Conservation (phyloP, 352 stramenopile species). For the Blastocystis sp. region DNA sequence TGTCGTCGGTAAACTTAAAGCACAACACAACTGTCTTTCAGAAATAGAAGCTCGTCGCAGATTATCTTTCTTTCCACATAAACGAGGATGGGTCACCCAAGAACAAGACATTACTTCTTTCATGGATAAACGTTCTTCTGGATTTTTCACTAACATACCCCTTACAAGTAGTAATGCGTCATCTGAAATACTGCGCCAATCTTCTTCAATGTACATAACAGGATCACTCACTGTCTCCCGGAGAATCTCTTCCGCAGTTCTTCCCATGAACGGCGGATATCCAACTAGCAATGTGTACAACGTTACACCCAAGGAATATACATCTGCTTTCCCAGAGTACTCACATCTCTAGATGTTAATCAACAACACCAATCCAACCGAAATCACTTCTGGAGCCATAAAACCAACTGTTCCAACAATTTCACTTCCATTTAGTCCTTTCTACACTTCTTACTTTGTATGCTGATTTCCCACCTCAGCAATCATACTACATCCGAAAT, state of each 20-base stretch:
- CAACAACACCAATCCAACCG: not conserved
- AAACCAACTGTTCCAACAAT: constrained; percentile 9
- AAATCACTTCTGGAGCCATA: constrained; percentile 24
- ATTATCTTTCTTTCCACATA: not conserved
- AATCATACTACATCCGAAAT: constrained; percentile 27
- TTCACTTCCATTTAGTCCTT: not conserved
- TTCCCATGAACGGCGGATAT: not conserved
- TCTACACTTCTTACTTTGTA: not conserved
- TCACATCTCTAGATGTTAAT: not conserved
- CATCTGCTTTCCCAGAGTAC: constrained; percentile 32
- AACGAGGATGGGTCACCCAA: not conserved
- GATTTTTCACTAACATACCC: constrained; percentile 4
- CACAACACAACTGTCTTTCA: not conserved
- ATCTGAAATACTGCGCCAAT: not conserved
- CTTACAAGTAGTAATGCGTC: constrained; percentile 2
- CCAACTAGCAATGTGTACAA: constrained; percentile 26
- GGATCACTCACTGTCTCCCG: not conserved
- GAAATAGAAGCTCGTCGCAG: not conserved
- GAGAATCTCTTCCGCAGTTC: not conserved
- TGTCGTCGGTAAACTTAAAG: not conserved
- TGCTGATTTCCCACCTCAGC: not conserved
- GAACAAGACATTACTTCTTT: not conserved
- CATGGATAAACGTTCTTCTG: not conserved
- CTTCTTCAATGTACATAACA: constrained; percentile 7
- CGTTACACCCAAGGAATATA: not conserved